A percentile compares a stretch with the other conserved stretches of the same genome.
Evolutionary conservation across 805 yeast species (phyloP).

Genomic region (Ogataea paradorogensis): DNA sequence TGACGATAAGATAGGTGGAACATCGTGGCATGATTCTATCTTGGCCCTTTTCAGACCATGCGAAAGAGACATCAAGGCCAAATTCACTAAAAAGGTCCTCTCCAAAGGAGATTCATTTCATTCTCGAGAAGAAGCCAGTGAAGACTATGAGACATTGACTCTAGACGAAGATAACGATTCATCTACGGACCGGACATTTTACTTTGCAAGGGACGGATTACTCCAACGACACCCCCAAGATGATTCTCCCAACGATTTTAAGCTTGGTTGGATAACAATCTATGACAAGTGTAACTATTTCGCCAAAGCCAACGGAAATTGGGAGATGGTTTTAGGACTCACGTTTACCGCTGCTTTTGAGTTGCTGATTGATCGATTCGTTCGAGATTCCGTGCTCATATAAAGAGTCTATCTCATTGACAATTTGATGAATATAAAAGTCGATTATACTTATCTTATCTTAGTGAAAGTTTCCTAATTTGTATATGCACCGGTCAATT

Average conservation of each 20-base stretch:
- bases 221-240: constrained; percentile 48
- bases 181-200: constrained; percentile 26
- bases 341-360: constrained; percentile 52
- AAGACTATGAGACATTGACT: constrained; percentile 17
- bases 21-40: constrained; percentile 29
- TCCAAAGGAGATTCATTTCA: constrained; percentile 20
- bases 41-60: constrained; percentile 31
- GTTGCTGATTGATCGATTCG: constrained; percentile 27
- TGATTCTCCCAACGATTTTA: constrained; percentile 58
- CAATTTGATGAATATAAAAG: not conserved
- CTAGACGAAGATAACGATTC: constrained; percentile 17
- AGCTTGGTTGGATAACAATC: constrained; percentile 64
- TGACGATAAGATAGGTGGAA: constrained; percentile 20
- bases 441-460: constrained; percentile 5
- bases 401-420: not conserved
- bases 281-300: constrained; percentile 43
- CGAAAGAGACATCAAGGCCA: constrained; percentile 28
- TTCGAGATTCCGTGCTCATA: constrained; percentile 7
- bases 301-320: constrained; percentile 40
- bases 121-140: constrained; percentile 11
- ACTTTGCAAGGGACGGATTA: constrained; percentile 56
- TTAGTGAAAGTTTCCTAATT: constrained; percentile 2
- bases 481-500: constrained; percentile 3
- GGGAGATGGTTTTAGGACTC: constrained; percentile 53
- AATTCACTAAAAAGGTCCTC: constrained; percentile 27